A percentile compares a stretch with the other conserved stretches of the same genome.
These are phyloP conservation scores for Pichia sp. DNA, from an alignment of 1,139 yeast genomes.

Conservation along the genomic window DNA sequence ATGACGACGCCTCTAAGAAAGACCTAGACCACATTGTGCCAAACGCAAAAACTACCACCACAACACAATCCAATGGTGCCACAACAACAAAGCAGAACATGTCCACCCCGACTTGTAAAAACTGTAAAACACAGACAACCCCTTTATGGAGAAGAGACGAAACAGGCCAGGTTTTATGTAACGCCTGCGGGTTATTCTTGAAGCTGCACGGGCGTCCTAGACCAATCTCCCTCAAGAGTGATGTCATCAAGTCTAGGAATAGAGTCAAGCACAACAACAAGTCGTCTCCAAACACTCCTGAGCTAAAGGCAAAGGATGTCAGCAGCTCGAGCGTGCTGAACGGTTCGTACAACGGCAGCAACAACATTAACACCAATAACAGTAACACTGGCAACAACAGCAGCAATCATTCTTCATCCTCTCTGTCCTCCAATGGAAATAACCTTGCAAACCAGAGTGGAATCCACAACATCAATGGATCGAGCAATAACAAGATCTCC, in stretches of 20 bases:
- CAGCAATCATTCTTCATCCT: background rate
- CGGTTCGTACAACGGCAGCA: background rate
- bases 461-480: background rate
- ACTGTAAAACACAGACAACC: conserved; percentile 87
- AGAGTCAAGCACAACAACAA: conserved; percentile 49
- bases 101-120: conserved; percentile 73
- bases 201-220: conserved; percentile 90
- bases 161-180: conserved; percentile 87
- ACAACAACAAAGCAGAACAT: conserved; percentile 44
- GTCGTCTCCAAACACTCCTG: conserved; percentile 34
- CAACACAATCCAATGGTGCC: conserved; percentile 39
- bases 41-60: conserved; percentile 46
- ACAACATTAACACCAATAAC: background rate
- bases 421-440: background rate
- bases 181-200: conserved; percentile 90
- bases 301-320: conserved; percentile 33
- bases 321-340: background rate
- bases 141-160: conserved; percentile 96
- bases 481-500: conserved; percentile 11
- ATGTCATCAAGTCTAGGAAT: conserved; percentile 85
- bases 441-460: background rate
- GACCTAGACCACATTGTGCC: conserved; percentile 38
- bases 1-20: conserved; percentile 11
- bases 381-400: conserved; percentile 13
- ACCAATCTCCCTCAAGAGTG: conserved; percentile 86